Conservation (phyloP, 257 asterid genomes). For the Rehmannia glutinosa region DNA sequence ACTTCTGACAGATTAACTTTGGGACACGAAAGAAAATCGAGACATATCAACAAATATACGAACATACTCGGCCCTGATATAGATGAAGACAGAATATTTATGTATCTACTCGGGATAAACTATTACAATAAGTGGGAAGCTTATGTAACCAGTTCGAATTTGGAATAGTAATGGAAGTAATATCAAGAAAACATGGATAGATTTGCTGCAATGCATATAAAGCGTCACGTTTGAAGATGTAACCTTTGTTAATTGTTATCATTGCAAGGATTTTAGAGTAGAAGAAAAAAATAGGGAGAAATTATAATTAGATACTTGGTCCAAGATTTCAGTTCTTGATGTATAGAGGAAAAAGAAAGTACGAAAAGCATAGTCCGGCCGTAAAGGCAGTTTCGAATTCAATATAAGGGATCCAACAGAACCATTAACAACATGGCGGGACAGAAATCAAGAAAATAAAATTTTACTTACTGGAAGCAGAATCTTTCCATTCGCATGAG, state of each 20-base stretch:
- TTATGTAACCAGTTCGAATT: background rate
- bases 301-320: no score
- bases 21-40: background rate
- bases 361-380: no score
- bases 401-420: no score
- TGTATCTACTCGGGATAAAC: background rate
- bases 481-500: slow-evolving; percentile 17
- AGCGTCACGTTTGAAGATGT: background rate
- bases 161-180: background rate
- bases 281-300: no score
- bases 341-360: no score
- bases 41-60: no score
- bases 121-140: background rate
- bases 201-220: background rate
- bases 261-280: no score
- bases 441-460: background rate
- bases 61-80: background rate
- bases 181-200: no score
- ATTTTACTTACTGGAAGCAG: slow-evolving; percentile 32
- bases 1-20: background rate
- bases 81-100: background rate
- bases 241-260: background rate
- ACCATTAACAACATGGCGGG: no score
- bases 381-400: no score
- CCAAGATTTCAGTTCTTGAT: no score